Base-by-base conservation (phyloP, 805 yeast genomes). In the Diddensiella santjacobensis region DNA sequence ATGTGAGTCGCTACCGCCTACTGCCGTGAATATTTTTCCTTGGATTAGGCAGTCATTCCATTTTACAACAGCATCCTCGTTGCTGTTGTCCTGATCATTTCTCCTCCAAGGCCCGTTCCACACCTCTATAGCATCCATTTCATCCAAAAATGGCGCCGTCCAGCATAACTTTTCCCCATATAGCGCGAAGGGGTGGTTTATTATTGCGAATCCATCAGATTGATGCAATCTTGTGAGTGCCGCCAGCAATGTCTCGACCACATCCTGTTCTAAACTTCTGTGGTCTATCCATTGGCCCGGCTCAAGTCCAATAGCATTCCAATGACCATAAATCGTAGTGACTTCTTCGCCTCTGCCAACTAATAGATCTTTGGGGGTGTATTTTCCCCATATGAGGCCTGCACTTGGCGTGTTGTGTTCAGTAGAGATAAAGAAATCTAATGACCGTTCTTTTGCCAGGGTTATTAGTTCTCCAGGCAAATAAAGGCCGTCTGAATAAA, bases 61-160 rank as follows among this genome's bases (percentile, higher is more conserved):
- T 31, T 29, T 35, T 17, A 26, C 40, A 2, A 49, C 44, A n/a
- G 50, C 47, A 3, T 42, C 22, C 20, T 40, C 35, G 45, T 47
- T 47, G 17, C 46, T 30, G 11, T n/a, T 30, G 18, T 42, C 45
- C 18, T 45, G 19, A 3, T 43, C 44, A 20, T 45, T 26, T 4
- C 47, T 11, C 36, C 41, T 45, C 53, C 53, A 49, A 20, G 39
- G 47, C 17, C 53, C 53, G 40, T 49, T 49, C 53, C 53, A 49
- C 19, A 49, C 53, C 30, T 49, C 53, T 2, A 49, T 37, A 3
- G 45, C 53, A 29, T 49, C 53, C 40, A 45, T 35, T n/a, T 24
- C 44, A 20, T 33, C 33, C n/a, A 36, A n/a, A 38, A 45, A 37
- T 3, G 43, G 29, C 20, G 24, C 42, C n/a, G 19, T 15, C 53